A percentile compares a stretch with the other conserved stretches of the same genome.
phyloP scores from a whole-genome alignment of 768 basidiomycete species.

The Tulasnella sp. region DNA sequence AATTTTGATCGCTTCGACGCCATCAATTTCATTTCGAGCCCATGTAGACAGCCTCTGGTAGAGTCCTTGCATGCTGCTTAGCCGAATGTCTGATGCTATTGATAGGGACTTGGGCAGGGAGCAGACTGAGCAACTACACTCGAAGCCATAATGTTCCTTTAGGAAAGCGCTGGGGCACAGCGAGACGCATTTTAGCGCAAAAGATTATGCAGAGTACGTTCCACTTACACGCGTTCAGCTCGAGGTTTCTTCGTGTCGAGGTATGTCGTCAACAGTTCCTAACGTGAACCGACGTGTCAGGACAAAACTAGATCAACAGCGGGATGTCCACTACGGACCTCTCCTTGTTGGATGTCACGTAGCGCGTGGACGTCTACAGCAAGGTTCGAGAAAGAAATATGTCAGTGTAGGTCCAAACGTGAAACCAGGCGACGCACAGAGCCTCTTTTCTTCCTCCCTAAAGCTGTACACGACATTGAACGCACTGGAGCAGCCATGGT shows the following conservation, averaged over 20 bases:
- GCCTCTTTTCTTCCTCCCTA: slow-evolving; percentile 11
- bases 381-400: slow-evolving; percentile 18
- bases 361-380: slow-evolving; percentile 45
- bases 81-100: slow-evolving; percentile 38
- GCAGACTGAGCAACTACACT: slow-evolving; percentile 47
- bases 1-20: slow-evolving; percentile 37
- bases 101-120: slow-evolving; percentile 40
- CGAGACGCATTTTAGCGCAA: too few relatives aligned
- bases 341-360: slow-evolving; percentile 39
- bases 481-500: slow-evolving; percentile 54
- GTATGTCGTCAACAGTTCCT: slow-evolving; percentile 55
- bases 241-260: slow-evolving; percentile 44
- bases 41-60: slow-evolving; percentile 39
- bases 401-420: not conserved
- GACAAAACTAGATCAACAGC: not conserved
- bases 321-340: slow-evolving; percentile 29
- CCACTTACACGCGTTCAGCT: slow-evolving; percentile 37
- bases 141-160: slow-evolving; percentile 41
- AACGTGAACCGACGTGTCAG: not conserved
- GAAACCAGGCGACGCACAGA: not conserved
- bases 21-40: slow-evolving; percentile 35
- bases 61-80: slow-evolving; percentile 35
- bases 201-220: not conserved
- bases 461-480: slow-evolving; percentile 55
- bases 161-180: slow-evolving; percentile 47